Evolutionary conservation across 2,329 filamentous ascomycete species (phyloP), one percentile per base, ranked within the genome.

Genomic region (Monosporascus sp.): DNA sequence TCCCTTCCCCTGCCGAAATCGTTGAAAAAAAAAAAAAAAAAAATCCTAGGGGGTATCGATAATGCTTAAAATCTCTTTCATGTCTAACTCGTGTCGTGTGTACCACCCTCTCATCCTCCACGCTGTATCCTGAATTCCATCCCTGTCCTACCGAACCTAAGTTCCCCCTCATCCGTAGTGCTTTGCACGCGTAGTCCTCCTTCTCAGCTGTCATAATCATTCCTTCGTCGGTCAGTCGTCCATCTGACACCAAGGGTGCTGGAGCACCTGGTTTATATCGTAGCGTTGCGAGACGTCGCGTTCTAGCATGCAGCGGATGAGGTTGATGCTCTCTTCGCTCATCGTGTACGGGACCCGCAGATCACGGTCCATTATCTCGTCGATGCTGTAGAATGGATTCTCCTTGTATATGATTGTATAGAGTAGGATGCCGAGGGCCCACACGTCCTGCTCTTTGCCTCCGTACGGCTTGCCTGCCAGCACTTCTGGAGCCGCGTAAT

Each of bases 331-430:
- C 60, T 92, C 88, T 59, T 97, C 91, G 69, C 90, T 91, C 74
- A 93, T 84, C 36, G 88, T 82, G 68, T 89, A 97, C 0, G 94
- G 94, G 27, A 99, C 86, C 47, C 94, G 84, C 54, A 99, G 77
- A 62, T 97, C 93, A 65, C 93, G 92, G 69, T 99, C 94, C 83
- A 97, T 95, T 66, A 99, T 99, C 76, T 99, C 94, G 70, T 99
- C 94, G 65, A 97, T 94, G 71, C 89, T 95, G 79, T 97, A 97
- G 71, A 97, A 99, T 1, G 94, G 93, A 67, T 99, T 99, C 74
- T 99, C 94, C 74, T 97, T 99, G 80, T 99, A 99, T 65, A 97
- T 88, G 66, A 99, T 97, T 27, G 94, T 99, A 76, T 99, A 99
- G 15, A 99, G 83, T 25, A 99, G 81, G 65, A 99, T 97, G 24